A percentile compares a stretch with the other conserved stretches of the same genome.
These are phyloP conservation scores for Geotrichum fermentans DNA, from an alignment of 1,139 yeast species.

Conservation along the genomic window DNA sequence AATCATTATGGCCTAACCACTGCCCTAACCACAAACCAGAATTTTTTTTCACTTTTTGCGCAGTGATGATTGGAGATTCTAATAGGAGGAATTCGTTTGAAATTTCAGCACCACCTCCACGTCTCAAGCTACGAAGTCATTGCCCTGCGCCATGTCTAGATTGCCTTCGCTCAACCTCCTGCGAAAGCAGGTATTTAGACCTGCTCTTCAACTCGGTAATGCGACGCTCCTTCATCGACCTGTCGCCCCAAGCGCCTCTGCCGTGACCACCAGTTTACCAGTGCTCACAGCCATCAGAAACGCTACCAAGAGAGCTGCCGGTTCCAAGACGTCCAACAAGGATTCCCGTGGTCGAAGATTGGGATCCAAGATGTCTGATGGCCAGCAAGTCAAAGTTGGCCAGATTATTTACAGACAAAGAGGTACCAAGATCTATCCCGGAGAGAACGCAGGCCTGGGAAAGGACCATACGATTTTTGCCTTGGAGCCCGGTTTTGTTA, in stretches of 20 bases:
- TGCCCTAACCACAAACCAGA: background rate
- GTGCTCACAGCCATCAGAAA: slow-evolving; percentile 56
- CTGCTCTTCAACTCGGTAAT: slow-evolving; percentile 17
- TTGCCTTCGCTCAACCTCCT: slow-evolving; percentile 13
- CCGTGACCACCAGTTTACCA: background rate
- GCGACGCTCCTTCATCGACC: slow-evolving; percentile 12
- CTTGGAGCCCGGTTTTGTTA: slow-evolving; percentile 84
- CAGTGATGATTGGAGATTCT: background rate
- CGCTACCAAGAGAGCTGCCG: slow-evolving; percentile 91
- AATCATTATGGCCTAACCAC: background rate
- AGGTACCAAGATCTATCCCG: slow-evolving; percentile 95
- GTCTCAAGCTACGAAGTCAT: no score
- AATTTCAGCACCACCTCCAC: background rate
- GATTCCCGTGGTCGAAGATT: slow-evolving; percentile 94
- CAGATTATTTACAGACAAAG: slow-evolving; percentile 90
- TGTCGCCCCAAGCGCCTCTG: background rate
- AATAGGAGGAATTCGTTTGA: background rate
- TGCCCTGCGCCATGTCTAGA: slow-evolving; percentile 9
- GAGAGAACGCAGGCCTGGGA: slow-evolving; percentile 83
- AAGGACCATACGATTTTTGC: slow-evolving; percentile 92
- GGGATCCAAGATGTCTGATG: slow-evolving; percentile 85
- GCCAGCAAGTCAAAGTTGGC: slow-evolving; percentile 65
- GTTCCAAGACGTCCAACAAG: slow-evolving; percentile 86
- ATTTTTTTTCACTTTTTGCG: background rate
- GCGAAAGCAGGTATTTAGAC: slow-evolving; percentile 16